Percentiles rank a stretch among this genome's conserved stretches.
These are phyloP conservation scores for Kingdonia uniflora DNA, from an alignment of 164 flowering plant genomes.

Conservation along the genomic window DNA sequence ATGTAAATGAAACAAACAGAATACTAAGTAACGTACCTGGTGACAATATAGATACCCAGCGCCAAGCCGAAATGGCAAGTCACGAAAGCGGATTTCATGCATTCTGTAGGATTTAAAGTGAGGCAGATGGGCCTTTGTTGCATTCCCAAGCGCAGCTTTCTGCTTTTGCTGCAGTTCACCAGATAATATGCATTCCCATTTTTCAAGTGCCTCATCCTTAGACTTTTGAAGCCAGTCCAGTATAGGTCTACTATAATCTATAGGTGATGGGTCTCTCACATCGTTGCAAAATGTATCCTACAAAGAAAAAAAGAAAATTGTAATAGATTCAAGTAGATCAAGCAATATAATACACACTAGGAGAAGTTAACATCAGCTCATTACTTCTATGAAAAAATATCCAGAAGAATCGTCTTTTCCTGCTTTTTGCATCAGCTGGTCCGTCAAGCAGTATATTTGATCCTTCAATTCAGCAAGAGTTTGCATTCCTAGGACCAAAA, in stretches of 20 bases:
- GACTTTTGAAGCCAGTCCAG: constrained; percentile 66
- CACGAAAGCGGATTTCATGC: too few relatives aligned
- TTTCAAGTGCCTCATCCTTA: constrained; percentile 57
- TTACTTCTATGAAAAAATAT: constrained; percentile 86
- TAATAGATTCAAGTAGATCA: neutral
- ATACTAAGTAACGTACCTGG: constrained; percentile 54
- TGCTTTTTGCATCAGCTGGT: constrained; percentile 65
- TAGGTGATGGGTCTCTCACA: constrained; percentile 56
- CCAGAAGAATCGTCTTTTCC: constrained; percentile 74
- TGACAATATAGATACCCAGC: constrained; percentile 87
- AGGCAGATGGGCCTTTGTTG: too few relatives aligned
- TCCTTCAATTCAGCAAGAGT: constrained; percentile 69
- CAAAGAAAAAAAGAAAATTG: neutral
- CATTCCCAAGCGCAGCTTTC: too few relatives aligned
- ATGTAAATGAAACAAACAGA: too few relatives aligned
- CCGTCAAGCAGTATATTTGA: constrained; percentile 63
- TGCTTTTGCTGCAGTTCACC: too few relatives aligned
- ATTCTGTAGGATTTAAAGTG: too few relatives aligned
- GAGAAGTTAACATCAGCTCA: constrained; percentile 2
- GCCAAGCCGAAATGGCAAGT: constrained; percentile 72
- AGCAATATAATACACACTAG: neutral
- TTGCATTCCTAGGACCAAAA: constrained; percentile 73
- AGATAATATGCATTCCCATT: too few relatives aligned
- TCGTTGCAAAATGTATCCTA: constrained; percentile 86
- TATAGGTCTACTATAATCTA: constrained; percentile 73